Conservation (phyloP, 148 eudicot genomes). For the Drosera capensis region DNA sequence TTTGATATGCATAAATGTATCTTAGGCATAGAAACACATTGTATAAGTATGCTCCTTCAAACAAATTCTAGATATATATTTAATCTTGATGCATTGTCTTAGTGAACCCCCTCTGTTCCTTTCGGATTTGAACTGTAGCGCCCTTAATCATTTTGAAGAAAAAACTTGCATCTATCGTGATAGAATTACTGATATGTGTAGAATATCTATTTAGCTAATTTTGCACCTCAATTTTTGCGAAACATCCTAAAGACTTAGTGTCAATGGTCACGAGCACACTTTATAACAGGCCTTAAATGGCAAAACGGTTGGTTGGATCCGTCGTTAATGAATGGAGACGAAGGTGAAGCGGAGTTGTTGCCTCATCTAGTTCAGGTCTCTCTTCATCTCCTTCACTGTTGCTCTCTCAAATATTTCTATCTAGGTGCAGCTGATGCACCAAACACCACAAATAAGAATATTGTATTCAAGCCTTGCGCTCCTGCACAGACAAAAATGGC, state of each 20-base stretch:
- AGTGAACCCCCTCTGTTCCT: not conserved
- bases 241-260: not conserved
- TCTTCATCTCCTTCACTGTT: not conserved
- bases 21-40: no score
- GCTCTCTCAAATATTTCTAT: no score
- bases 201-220: no score
- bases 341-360: constrained; percentile 25
- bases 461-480: not conserved
- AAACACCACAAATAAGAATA: no score
- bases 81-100: not conserved
- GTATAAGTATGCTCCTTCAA: no score
- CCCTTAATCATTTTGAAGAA: not conserved
- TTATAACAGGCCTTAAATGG: constrained; percentile 58
- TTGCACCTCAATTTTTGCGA: not conserved
- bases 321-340: constrained; percentile 49
- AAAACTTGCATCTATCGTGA: not conserved
- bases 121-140: no score
- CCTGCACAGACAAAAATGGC: no score
- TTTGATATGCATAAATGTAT: no score
- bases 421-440: no score
- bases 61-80: not conserved
- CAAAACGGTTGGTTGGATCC: constrained; percentile 60
- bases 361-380: constrained; percentile 62
- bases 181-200: not conserved
- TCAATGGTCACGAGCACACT: not conserved